Evolutionary conservation across 2,329 filamentous ascomycete species (phyloP), one percentile per base, ranked within the genome.

Genomic region (Cadophora sp.): DNA sequence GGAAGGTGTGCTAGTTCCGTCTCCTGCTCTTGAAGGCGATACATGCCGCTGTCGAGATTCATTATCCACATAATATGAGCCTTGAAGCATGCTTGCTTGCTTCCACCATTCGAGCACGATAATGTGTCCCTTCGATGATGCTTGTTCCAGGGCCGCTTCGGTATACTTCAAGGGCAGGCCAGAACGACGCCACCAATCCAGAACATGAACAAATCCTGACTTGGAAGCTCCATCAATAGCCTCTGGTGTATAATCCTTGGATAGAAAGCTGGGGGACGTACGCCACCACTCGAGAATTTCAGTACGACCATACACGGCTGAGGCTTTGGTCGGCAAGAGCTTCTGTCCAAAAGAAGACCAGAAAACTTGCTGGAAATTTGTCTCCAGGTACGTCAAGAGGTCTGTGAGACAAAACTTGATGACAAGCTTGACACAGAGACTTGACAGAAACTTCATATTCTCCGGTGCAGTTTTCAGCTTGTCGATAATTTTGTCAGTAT

Each of bases 21-120:
- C 70, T 6, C 68, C 69, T 7, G 68, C 56, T 12, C 66, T 59
- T 12, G 72, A 56, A 12, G 73, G 71, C 1, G 67, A 68, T 16
- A 53, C 65, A 31, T 76, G 69, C 12, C 75, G 73, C 14, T 76
- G 71, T 37, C 72, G 68, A 62, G 62, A 68, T n/a, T 78, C 74
- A 19, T 70, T 71, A 6, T 85, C 81, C 61, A 89, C 81, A 5
- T 80, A 78, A 65, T 81, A 80, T 1, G 80, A 80, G 53, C 90
- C 85, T 75, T 90, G 85, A 64, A 86, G 85, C 16, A 83, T 80
- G 14, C 86, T 87, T 0, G 90, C 89, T 68, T 91, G 86, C 73
- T 92, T 92, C 95, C 95, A 98, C 95, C 95, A 98, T 74, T 97
- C 91, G 1, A 98, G 85, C 0, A 97, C 93, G 7, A 89, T 83